phyloP scores from a whole-genome alignment of 805 yeast genomes.

The Hagleromyces aurorensis region DNA sequence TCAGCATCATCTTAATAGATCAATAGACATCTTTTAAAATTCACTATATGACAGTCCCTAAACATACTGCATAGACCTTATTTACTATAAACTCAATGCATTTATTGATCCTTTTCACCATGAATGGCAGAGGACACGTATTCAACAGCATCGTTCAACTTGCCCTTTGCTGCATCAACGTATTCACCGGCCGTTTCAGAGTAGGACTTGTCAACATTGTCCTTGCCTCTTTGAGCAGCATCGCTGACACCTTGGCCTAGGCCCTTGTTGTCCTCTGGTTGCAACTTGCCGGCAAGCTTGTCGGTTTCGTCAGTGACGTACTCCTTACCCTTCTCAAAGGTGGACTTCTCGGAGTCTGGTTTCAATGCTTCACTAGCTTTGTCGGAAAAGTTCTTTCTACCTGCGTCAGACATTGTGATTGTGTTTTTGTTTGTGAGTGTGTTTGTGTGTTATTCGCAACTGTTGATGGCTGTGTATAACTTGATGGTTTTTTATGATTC shows the following conservation, averaged over 20 bases:
- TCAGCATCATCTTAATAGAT: conserved; percentile 1
- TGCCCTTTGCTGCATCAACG: conserved; percentile 47
- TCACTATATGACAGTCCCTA: too few species aligned
- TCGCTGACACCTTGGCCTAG: conserved; percentile 62
- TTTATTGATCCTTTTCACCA: too few species aligned
- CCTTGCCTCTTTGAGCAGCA: conserved; percentile 46
- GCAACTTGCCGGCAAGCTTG: conserved; percentile 46
- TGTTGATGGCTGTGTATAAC: too few species aligned
- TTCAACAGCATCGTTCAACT: conserved; percentile 38
- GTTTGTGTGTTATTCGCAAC: conserved; percentile 3
- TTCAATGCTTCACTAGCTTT: conserved; percentile 58
- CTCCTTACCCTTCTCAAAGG: conserved; percentile 64
- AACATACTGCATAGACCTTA: too few species aligned
- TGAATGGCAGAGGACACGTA: conserved; percentile 42
- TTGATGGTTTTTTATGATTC: too few species aligned
- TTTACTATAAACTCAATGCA: too few species aligned
- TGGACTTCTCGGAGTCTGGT: conserved; percentile 64
- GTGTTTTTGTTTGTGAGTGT: conserved; percentile 7
- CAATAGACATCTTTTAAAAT: conserved; percentile 1
- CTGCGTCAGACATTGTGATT: conserved; percentile 40
- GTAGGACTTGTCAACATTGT: conserved; percentile 43
- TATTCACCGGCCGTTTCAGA: conserved; percentile 52
- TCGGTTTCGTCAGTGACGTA: conserved; percentile 58
- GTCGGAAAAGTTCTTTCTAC: conserved; percentile 70
- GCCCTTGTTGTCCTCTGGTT: conserved; percentile 65